A percentile compares a stretch with the other conserved stretches of the same genome.
Conservation (phyloP, 495 filamentous ascomycete genomes). For the Pseudevernia furfuracea region DNA sequence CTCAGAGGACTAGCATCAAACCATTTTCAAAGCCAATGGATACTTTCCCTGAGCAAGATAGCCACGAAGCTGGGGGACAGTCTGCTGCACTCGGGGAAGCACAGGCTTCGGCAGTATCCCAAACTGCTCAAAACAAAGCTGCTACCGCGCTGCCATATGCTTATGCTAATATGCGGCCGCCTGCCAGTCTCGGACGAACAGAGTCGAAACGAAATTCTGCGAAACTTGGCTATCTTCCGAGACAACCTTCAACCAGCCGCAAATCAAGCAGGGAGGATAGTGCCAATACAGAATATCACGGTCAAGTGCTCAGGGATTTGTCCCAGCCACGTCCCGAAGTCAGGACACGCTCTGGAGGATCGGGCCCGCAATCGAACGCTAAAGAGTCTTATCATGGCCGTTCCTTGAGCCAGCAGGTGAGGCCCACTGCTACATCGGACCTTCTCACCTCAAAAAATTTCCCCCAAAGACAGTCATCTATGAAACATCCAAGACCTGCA, state of each 20-base stretch:
- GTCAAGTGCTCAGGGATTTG: background rate
- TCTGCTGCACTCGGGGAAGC: background rate
- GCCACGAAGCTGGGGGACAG: constrained; percentile 1
- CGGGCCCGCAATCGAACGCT: background rate
- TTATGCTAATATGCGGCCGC: background rate
- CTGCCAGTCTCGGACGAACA: background rate
- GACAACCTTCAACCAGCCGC: constrained; percentile 1
- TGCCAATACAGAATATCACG: background rate
- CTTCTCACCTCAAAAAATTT: background rate
- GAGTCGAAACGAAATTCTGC: background rate
- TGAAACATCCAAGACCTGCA: constrained; percentile 39
- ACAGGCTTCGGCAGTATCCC: background rate
- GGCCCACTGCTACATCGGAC: constrained; percentile 9
- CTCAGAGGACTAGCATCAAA: constrained; percentile 8
- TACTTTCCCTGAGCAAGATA: background rate
- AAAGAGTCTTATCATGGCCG: constrained; percentile 15
- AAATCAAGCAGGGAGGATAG: constrained; percentile 2
- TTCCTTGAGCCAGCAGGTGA: constrained; percentile 22
- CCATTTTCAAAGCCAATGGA: background rate
- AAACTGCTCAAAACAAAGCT: background rate
- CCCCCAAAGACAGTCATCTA: constrained; percentile 12
- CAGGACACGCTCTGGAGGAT: background rate
- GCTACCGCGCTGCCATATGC: background rate
- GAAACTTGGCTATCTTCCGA: background rate
- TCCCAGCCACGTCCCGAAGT: constrained; percentile 3